Evolutionary conservation across 2,329 filamentous ascomycete genomes (phyloP).

Genomic region (Exophiala alcalophila): DNA sequence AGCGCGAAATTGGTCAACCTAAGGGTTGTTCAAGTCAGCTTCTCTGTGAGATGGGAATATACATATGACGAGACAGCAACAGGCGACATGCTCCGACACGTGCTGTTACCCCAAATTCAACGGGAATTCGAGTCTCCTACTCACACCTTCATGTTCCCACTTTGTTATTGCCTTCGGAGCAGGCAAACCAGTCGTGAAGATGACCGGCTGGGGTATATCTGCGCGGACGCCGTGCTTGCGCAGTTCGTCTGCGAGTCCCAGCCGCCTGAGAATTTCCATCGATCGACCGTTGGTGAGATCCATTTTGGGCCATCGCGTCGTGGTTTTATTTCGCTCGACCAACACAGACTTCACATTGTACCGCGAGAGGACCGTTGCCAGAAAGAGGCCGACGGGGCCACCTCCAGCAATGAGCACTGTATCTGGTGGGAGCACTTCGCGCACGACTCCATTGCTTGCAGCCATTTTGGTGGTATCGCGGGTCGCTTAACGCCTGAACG

Average conservation of each 20-base stretch:
- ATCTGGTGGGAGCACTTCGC: not conserved
- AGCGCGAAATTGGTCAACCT: slow-evolving; percentile 19
- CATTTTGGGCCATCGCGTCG: slow-evolving; percentile 40
- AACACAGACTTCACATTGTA: slow-evolving; percentile 28
- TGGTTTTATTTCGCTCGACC: slow-evolving; percentile 31
- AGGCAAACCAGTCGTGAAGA: not conserved
- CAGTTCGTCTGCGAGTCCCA: slow-evolving; percentile 15
- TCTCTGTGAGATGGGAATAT: too few species aligned
- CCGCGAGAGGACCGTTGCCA: slow-evolving; percentile 32
- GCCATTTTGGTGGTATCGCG: too few species aligned
- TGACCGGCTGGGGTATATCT: not conserved
- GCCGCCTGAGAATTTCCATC: slow-evolving; percentile 36
- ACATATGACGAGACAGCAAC: too few species aligned
- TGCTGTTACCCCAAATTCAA: too few species aligned
- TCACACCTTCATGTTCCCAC: not conserved
- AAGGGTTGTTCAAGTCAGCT: too few species aligned
- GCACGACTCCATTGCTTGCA: too few species aligned
- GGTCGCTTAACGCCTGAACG: too few species aligned
- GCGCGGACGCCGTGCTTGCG: slow-evolving; percentile 2
- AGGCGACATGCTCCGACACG: too few species aligned
- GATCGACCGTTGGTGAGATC: slow-evolving; percentile 37
- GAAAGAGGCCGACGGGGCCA: slow-evolving; percentile 45
- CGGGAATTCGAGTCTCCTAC: not conserved
- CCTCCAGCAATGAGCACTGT: slow-evolving; percentile 46
- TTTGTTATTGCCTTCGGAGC: not conserved